Conservation (phyloP, 192 early-diverging fungal genomes). For the Backusella liffmaniae region DNA sequence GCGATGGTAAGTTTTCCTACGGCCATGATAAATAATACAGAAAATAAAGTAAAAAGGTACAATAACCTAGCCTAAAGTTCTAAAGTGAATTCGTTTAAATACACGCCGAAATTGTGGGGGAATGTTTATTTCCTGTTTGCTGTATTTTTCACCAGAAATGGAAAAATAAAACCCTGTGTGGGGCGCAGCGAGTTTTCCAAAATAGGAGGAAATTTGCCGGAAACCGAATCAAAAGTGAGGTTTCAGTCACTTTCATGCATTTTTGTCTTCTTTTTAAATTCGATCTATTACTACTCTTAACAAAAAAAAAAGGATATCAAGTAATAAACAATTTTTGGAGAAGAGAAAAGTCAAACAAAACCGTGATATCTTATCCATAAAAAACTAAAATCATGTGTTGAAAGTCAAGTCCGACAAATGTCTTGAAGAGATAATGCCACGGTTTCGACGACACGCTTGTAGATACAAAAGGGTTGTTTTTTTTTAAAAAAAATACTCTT, state of each 20-base stretch:
- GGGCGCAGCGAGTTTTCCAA: not conserved
- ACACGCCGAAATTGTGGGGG: not conserved
- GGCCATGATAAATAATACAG: not conserved
- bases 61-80: not conserved
- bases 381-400: not conserved
- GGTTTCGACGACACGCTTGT: not conserved
- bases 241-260: not conserved
- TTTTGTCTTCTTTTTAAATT: not conserved
- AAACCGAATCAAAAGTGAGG: not conserved
- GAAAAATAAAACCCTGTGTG: not conserved
- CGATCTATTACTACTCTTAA: not conserved
- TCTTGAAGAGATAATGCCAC: not conserved
- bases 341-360: not conserved
- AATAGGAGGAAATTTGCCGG: not conserved
- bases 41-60: not conserved
- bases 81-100: not conserved
- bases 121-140: not conserved
- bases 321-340: not conserved
- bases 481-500: not conserved
- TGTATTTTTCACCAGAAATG: not conserved
- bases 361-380: not conserved
- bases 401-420: constrained; percentile 2
- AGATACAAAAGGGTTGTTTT: not conserved
- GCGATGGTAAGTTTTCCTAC: constrained; percentile 12
- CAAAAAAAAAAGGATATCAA: not conserved